phyloP scores from a whole-genome alignment of 2,329 filamentous ascomycete genomes.

The Corinectria fuckeliana region DNA sequence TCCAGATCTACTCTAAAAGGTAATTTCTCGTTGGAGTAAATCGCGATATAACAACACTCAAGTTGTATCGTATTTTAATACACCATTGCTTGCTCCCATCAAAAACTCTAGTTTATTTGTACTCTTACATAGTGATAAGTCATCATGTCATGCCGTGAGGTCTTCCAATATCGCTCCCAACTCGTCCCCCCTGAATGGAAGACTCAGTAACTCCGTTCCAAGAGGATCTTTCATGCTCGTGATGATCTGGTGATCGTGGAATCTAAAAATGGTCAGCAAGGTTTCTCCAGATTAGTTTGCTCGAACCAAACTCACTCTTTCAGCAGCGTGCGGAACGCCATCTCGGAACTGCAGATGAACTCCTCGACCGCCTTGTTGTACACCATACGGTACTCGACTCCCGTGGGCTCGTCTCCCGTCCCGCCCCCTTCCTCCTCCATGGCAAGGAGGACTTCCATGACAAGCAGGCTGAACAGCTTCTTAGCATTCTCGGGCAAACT shows the following conservation, averaged over 20 bases:
- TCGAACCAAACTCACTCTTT: conserved; percentile 73
- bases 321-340: conserved; percentile 90
- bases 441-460: conserved; percentile 81
- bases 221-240: conserved; percentile 84
- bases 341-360: conserved; percentile 95
- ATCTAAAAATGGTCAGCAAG: conserved; percentile 56
- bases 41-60: no score
- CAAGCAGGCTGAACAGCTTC: conserved; percentile 82
- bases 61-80: background rate
- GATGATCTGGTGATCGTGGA: conserved; percentile 98
- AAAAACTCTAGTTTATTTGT: background rate
- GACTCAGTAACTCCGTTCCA: conserved; percentile 83
- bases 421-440: conserved; percentile 65
- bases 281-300: background rate
- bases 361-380: conserved; percentile 97
- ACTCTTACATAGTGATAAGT: conserved; percentile 4
- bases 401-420: conserved; percentile 61
- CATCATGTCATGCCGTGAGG: conserved; percentile 40
- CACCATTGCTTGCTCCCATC: background rate
- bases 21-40: background rate
- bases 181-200: conserved; percentile 88
- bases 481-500: conserved; percentile 92
- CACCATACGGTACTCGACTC: conserved; percentile 87
- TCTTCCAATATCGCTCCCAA: conserved; percentile 90
- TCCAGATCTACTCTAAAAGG: background rate